Evolutionary conservation across 306 rosid genomes (phyloP), one percentile per base, ranked within the genome.

Genomic region (Datisca glomerata): DNA sequence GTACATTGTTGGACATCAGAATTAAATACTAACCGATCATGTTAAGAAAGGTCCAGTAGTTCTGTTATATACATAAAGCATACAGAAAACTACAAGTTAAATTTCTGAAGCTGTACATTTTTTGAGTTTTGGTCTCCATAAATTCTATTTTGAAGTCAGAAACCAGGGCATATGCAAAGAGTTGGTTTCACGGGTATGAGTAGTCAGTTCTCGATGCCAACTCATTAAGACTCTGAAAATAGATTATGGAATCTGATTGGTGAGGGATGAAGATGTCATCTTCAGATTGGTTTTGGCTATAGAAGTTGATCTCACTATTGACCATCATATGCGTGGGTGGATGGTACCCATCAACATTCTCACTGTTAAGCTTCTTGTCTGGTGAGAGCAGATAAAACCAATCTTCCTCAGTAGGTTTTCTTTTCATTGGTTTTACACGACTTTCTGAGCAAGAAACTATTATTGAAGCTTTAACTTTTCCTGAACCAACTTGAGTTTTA

Each of bases 171-270:
- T n/a, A n/a, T n/a, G n/a, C n/a, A n/a, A n/a, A n/a, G n/a, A n/a
- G n/a, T n/a, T n/a, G n/a, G n/a, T n/a, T 31, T 31, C n/a, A 7
- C 36, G 2, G 36, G 4, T 31, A 31, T 31, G n/a, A 11, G 36
- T 8, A 31, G 9, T 31, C n/a, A 14, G 36, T 3, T 31, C 36
- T 5, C 2, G n/a, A 31, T 1, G 54, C 40, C 39, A 56, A 48
- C 58, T 60, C 67, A 9, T 52, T 56, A 42, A 60, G 53, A 23
- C 57, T 65, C 55, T 70, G 67, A 40, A 74, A 65, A 43, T 48
- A 49, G 56, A 54, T 51, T 54, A 38, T 51, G 43, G 64, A 42
- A 48, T 61, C 56, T 7, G 45, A 35, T 44, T 40, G 48, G 22
- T 19, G 46, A 21, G 24, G 57, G 35, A 43, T 60, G 53, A 69